Base-by-base conservation (phyloP, 306 rosid genomes). In the Quercus agrifolia region DNA sequence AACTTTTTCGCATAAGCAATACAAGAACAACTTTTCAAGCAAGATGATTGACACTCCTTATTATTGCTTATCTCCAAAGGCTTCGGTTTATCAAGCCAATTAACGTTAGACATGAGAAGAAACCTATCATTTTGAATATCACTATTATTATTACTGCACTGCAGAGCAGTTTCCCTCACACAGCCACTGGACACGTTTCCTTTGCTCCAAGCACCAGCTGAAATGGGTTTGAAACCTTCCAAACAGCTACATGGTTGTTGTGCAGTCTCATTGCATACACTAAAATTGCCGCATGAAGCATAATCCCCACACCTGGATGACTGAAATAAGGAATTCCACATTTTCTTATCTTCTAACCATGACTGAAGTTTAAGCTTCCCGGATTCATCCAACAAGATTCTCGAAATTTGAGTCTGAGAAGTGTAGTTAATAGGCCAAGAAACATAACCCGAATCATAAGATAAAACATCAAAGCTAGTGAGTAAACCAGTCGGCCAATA, bases 21-120 rank as follows among this genome's bases (percentile, higher is more conserved):
- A 55, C 83, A 73, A 55, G 75, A 54, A 12, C 86, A 79, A 9
- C 18, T 63, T 3, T 4, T 63, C 0, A 21, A 71, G 64, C 86
- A 83, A 52, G 4, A 5, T 5, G 21, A 35, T 71, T n/a, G 25
- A 57, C 81, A 80, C 15, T 0, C 28, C 25, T 0, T 0, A 1
- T 74, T 15, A 0, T 12, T 15, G 31, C 54, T 13, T 5, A 8
- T 12, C 11, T 17, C 9, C 44, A 28, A 63, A 1, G 1, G 18
- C n/a, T 5, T 17, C 17, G 21, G 21, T 15, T 63, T 0, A 2
- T 1, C 6, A 1, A n/a, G 44, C 70, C 17, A 30, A 28, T 2
- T 6, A 5, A 28, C 70, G 0, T 17, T 6, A 63, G 70, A 0
- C 18, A 63, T 14, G 10, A 0, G 21, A 30, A 2, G 28, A 63